Evolutionary conservation across 768 basidiomycete genomes (phyloP).

Genomic region (Mycena amicta): DNA sequence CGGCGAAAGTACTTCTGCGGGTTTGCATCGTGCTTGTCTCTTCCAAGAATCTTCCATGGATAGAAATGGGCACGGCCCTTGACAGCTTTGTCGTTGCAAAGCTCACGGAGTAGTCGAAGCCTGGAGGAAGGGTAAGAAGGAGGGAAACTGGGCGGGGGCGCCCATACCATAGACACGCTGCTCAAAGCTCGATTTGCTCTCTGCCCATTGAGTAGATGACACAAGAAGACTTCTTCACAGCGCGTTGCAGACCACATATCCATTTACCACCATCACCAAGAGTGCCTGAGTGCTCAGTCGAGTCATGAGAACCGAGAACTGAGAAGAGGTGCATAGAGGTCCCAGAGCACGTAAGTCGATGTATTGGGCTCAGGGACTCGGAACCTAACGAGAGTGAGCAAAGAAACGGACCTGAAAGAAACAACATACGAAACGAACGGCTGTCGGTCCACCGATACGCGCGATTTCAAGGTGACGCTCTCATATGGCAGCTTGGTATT

Average conservation of each 20-base stretch:
- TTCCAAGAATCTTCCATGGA: slow-evolving; percentile 2
- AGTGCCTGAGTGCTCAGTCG: slow-evolving; percentile 11
- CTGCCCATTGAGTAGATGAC: background rate
- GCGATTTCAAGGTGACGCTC: background rate
- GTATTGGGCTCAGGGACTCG: background rate
- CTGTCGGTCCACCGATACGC: no score
- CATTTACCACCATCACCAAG: slow-evolving; percentile 57
- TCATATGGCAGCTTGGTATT: background rate
- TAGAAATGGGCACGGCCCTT: slow-evolving; percentile 7
- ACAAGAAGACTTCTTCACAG: background rate
- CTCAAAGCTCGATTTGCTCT: background rate
- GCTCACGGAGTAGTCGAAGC: slow-evolving; percentile 7
- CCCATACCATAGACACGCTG: background rate
- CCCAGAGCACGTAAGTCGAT: background rate
- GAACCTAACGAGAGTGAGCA: background rate
- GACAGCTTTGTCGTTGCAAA: background rate
- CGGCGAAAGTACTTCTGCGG: slow-evolving; percentile 50
- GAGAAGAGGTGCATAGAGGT: background rate
- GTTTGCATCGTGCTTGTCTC: slow-evolving; percentile 1
- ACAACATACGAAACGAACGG: no score
- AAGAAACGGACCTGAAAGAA: no score
- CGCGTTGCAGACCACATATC: slow-evolving; percentile 15
- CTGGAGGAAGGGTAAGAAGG: background rate
- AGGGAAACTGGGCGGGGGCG: background rate
- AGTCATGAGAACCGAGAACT: background rate